phyloP scores from a whole-genome alignment of 768 basidiomycete species.

The Gyrodon lividus region DNA sequence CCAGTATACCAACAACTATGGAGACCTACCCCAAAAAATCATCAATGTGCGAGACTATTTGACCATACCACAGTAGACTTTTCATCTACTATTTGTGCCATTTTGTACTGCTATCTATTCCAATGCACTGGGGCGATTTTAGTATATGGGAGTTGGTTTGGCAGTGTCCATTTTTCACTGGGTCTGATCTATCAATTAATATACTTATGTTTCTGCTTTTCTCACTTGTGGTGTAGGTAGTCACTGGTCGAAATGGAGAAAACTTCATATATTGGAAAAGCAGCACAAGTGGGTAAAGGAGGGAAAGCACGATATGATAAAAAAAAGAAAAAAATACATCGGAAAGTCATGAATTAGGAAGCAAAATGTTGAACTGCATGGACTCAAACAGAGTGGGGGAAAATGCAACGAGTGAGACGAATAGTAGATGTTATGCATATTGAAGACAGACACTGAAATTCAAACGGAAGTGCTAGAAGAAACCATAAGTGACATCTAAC shows the following conservation, averaged over 20 bases:
- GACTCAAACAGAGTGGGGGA: neutral
- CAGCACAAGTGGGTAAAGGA: neutral
- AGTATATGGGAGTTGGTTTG: no score
- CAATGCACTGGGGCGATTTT: no score
- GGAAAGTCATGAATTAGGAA: neutral
- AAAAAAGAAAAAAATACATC: neutral
- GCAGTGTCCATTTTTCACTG: no score
- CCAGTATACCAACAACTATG: no score
- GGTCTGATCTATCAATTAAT: neutral
- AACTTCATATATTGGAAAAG: neutral
- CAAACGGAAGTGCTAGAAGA: neutral
- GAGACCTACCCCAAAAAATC: no score
- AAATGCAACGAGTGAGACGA: neutral
- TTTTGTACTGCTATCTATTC: no score
- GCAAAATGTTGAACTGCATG: neutral
- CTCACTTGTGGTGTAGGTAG: neutral
- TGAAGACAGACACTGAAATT: neutral
- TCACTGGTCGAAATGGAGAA: neutral
- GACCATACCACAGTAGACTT: no score
- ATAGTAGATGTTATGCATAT: neutral
- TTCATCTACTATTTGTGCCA: no score
- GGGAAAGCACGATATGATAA: neutral
- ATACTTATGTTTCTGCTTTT: neutral
- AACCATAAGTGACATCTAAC: neutral
- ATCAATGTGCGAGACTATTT: no score